Evolutionary conservation across 2,329 filamentous ascomycete genomes (phyloP).

Genomic region (Geoglossum cookeanum): DNA sequence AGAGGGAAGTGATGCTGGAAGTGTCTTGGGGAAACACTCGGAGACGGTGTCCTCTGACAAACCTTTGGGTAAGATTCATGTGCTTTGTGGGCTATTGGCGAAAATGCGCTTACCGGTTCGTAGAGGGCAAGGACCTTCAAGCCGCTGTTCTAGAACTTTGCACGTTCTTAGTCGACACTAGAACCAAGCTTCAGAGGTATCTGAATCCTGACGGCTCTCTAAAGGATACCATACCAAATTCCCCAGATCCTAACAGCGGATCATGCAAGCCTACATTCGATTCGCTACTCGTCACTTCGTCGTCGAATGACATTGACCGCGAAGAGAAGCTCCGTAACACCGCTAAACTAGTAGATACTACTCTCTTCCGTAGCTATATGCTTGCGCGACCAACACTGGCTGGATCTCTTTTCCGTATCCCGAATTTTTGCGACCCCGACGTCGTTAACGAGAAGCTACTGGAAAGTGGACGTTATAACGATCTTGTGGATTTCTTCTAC

Average conservation of each 20-base stretch:
- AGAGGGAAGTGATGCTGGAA: slow-evolving; percentile 37
- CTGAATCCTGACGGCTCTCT: slow-evolving; percentile 36
- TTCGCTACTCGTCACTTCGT: slow-evolving; percentile 12
- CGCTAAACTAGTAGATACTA: slow-evolving; percentile 78
- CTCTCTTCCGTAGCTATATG: slow-evolving; percentile 90
- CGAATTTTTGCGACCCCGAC: slow-evolving; percentile 91
- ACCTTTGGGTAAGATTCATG: slow-evolving; percentile 15
- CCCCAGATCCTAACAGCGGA: slow-evolving; percentile 22
- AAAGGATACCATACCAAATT: slow-evolving; percentile 20
- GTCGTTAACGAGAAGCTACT: slow-evolving; percentile 88
- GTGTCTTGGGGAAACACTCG: slow-evolving; percentile 27
- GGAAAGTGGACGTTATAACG: slow-evolving; percentile 73
- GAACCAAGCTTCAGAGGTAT: slow-evolving; percentile 42
- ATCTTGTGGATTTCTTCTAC: slow-evolving; percentile 93
- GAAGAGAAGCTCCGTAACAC: slow-evolving; percentile 54
- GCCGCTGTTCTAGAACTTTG: slow-evolving; percentile 67
- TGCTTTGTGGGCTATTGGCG: neutral
- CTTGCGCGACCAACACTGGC: slow-evolving; percentile 70
- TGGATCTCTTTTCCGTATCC: slow-evolving; percentile 77
- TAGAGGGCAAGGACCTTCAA: slow-evolving; percentile 64
- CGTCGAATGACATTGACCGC: slow-evolving; percentile 33
- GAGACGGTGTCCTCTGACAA: slow-evolving; percentile 30
- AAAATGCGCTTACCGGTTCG: neutral
- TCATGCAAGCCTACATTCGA: slow-evolving; percentile 23
- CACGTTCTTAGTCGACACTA: slow-evolving; percentile 73